Evolutionary conservation across 164 flowering plant species (phyloP).

Genomic region (Nymphaea colorata): DNA sequence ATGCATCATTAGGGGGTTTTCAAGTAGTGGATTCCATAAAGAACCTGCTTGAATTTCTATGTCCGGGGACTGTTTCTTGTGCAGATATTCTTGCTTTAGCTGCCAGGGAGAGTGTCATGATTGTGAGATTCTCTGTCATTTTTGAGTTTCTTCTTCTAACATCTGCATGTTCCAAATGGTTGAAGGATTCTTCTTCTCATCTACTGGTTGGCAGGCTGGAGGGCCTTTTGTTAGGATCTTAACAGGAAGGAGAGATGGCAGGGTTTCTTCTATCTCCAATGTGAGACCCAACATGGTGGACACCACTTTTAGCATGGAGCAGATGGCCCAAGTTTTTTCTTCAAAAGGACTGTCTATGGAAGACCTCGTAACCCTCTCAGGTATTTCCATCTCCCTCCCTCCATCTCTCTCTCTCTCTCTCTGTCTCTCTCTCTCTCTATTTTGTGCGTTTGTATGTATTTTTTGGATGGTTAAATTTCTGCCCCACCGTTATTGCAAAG

Average conservation of each 20-base stretch:
- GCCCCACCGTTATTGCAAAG: too few relatives aligned
- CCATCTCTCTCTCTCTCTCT: neutral
- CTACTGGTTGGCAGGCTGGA: constrained; percentile 23
- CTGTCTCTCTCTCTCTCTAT: neutral
- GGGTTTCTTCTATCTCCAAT: constrained; percentile 35
- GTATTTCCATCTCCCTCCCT: constrained; percentile 16
- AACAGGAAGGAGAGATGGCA: constrained; percentile 69
- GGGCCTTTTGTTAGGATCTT: constrained; percentile 58
- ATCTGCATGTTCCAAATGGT: neutral
- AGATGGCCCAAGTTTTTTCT: constrained; percentile 51
- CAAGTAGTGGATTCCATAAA: constrained; percentile 56
- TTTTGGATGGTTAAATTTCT: too few relatives aligned
- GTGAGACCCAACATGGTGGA: constrained; percentile 69
- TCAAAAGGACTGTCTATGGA: constrained; percentile 63
- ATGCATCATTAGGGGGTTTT: constrained; percentile 60
- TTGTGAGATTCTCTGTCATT: constrained; percentile 21
- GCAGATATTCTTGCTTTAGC: constrained; percentile 73
- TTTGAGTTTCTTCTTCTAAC: neutral
- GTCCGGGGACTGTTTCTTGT: constrained; percentile 71
- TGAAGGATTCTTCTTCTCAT: neutral
- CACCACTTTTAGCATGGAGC: constrained; percentile 58
- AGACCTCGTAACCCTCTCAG: constrained; percentile 67
- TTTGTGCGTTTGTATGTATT: too few relatives aligned
- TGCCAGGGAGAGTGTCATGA: constrained; percentile 65
- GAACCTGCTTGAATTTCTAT: constrained; percentile 47